phyloP scores from a whole-genome alignment of 2,329 filamentous ascomycete genomes.

The Aspergillus glaucus region DNA sequence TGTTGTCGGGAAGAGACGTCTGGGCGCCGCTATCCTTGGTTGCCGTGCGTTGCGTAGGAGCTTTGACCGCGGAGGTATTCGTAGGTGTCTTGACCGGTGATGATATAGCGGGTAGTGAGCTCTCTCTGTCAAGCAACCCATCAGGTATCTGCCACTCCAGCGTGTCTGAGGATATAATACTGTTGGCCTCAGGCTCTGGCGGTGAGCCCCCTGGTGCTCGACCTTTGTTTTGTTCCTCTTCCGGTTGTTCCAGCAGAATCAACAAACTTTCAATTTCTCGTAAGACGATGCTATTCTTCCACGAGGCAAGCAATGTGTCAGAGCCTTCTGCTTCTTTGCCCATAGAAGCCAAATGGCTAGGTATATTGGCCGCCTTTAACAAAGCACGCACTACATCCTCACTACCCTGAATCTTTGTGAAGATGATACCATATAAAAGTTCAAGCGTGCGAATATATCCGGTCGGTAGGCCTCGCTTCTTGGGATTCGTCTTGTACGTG shows the following conservation, averaged over 20 bases:
- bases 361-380: conserved; percentile 43
- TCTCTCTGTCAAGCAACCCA: conserved; percentile 13
- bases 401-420: conserved; percentile 54
- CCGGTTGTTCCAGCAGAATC: conserved; percentile 36
- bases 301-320: conserved; percentile 55
- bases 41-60: conserved; percentile 4
- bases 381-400: conserved; percentile 54
- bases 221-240: conserved; percentile 32
- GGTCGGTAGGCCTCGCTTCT: conserved; percentile 73
- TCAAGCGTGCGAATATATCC: conserved; percentile 72
- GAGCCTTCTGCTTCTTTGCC: conserved; percentile 42
- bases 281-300: conserved; percentile 58
- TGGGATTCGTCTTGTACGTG: conserved; percentile 65
- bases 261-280: conserved; percentile 58
- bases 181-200: conserved; percentile 26
- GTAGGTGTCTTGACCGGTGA: conserved; percentile 22
- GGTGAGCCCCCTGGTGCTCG: conserved; percentile 20
- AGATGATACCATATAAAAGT: conserved; percentile 60
- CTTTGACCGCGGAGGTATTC: conserved; percentile 8
- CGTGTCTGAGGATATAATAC: conserved; percentile 22
- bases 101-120: conserved; percentile 12
- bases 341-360: conserved; percentile 28
- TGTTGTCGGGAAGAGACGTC: conserved; percentile 8
- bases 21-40: conserved; percentile 24
- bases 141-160: conserved; percentile 31